Evolutionary conservation across 2,329 filamentous ascomycete genomes (phyloP), one percentile per base, ranked within the genome.

Genomic region (Colletotrichum sp.): DNA sequence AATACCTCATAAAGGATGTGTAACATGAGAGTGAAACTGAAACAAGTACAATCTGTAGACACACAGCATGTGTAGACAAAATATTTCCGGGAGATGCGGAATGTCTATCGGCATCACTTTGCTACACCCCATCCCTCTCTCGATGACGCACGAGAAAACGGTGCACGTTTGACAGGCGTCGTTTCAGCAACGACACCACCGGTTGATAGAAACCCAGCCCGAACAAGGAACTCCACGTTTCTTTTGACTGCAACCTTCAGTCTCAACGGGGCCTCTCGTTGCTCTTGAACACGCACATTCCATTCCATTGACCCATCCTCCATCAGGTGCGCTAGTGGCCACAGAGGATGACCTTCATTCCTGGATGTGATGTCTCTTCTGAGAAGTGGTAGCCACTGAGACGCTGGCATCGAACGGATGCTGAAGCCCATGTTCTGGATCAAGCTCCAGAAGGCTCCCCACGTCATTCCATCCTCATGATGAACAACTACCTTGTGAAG

Each of bases 381-480:
- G n/a, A 72, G 19, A 11, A 62, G 32, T 13, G 61, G 8, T 9
- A 75, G n/a, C 72, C 72, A 75, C 1, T 52, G 15, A 5, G 68
- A 29, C 3, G 44, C n/a, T 16, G 27, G 34, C 9, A n/a, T 9
- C 6, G 72, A 62, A 8, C 22, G 32, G 15, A 75, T n/a, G 3
- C 59, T 16, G 12, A 65, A 72, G 8, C 72, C 69, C 16, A 64
- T 22, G 2, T 32, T 32, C 22, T 30, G 29, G 27, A 75, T 8
- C 5, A 75, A 36, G 0, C 32, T n/a, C 72, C 72, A 75, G 11
- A 72, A 75, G 2, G 6, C 7, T 12, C 72, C 72, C 72, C 72
- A 75, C 13, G 49, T 75, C 61, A 75, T 75, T 3, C 72, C 72
- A 6, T 75, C 72, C 2, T 39, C 36, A 11, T 72, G 69, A n/a